Base-by-base conservation (phyloP, 345 rosid genomes). In the Salix purpurea region DNA sequence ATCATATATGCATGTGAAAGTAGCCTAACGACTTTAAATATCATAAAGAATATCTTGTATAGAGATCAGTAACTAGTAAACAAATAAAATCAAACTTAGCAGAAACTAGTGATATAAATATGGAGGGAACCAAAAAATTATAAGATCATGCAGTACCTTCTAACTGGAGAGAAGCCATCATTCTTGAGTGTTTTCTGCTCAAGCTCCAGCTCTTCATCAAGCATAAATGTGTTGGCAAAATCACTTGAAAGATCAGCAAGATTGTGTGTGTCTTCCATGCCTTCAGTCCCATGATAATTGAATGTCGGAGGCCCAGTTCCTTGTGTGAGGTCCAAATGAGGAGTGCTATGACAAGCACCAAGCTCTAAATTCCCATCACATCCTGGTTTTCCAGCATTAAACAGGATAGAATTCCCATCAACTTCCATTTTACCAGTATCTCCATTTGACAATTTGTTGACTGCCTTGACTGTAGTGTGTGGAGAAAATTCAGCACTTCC, bases 181-280 rank as follows among this genome's bases (percentile, higher is more conserved):
- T 78, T 87, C 77, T 87, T 86, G 30, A 34, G 85, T 69, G 82
- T 84, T 77, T 81, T 92, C 76, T 90, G 97, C 87, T 94, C 95
- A 65, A 92, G 86, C 85, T 94, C 98, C 74, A 96, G 80, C 77
- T 96, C 99, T 84, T 96, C 98, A 72, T 96, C 97, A 82, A 92
- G 91, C 94, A 92, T 86, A 83, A 96, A 96, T 68, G 97, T 93
- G 76, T 78, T 84, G 65, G 90, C 83, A 79, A 91, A 92, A 81
- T 96, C 98, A 86, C 70, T 78, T 52, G 95, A 86, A 69, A 90
- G 79, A 76, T 83, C 90, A 76, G 74, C 89, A 82, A 78, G 75
- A 77, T 84, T 86, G 69, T 77, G 84, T 58, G 26, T 58, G 23
- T 78, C 56, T 70, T 81, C 86, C 70, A 74, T 61, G 64, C 73